These are phyloP conservation scores for Beauveria australis DNA, from an alignment of 2,329 filamentous ascomycete species.

Conservation along the genomic window DNA sequence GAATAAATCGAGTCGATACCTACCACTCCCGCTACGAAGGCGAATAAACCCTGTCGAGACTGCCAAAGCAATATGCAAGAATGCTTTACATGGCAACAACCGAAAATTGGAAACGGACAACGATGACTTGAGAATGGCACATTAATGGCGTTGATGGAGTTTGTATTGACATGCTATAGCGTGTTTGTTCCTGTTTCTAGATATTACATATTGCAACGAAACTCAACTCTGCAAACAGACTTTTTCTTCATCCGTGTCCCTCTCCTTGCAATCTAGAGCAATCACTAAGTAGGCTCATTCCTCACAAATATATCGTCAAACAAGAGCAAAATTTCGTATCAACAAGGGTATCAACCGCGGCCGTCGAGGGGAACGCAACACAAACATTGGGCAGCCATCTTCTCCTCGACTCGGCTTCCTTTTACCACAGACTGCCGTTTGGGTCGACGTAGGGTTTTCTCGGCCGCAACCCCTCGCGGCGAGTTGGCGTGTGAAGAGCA, in stretches of 20 bases:
- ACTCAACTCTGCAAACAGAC: neutral
- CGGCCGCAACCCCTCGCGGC: neutral
- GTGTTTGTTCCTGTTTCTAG: conserved; percentile 1
- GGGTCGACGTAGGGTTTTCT: neutral
- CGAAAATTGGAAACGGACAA: conserved; percentile 1
- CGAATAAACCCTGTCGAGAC: neutral
- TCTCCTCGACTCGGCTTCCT: neutral
- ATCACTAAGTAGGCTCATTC: neutral
- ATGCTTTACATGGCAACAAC: neutral
- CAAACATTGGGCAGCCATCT: neutral
- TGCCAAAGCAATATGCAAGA: neutral
- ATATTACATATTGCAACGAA: neutral
- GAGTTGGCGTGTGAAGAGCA: neutral
- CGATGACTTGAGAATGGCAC: neutral
- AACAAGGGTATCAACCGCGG: neutral
- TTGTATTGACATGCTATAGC: neutral
- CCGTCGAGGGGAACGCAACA: neutral
- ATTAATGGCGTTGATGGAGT: conserved; percentile 1
- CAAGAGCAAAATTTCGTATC: neutral
- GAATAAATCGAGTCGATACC: neutral
- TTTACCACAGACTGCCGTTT: neutral
- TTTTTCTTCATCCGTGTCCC: neutral
- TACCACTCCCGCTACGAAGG: neutral
- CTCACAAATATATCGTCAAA: neutral
- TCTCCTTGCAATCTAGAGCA: neutral